Evolutionary conservation across 176 grass and related monocot species (phyloP), one percentile per base, ranked within the genome.

Genomic region (Eleusine indica): DNA sequence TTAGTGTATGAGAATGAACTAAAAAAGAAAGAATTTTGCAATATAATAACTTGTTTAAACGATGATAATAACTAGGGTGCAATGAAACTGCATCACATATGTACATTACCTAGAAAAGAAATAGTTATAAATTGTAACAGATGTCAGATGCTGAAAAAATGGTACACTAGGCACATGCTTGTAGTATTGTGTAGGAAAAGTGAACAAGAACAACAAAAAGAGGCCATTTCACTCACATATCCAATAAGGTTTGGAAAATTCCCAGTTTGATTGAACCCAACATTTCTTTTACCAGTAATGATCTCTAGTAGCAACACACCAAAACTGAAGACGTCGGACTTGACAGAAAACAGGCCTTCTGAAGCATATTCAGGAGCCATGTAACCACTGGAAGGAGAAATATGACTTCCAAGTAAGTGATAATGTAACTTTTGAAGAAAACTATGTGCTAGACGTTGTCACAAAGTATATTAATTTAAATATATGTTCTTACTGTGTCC

Each of bases 251-350:
- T 79, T 6, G 60, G 1, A 2, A 61, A 48, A 8, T 78, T 56
- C 14, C 81, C 89, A 15, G 48, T 83, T 51, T 79, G 52, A 12
- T 90, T 32, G 40, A 78, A 83, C 2, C 74, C 84, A 18, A 32
- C 64, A n/a, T 87, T 90, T 47, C 63, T 79, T 74, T 78, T 78
- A 4, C 84, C 88, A 4, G 29, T 84, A 44, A 90, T 77, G 21
- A 90, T 90, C 58, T 90, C 88, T 1, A 90, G 40, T 2, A 87
- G 61, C 44, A 83, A 51, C 41, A 90, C 80, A 6, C 80, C 88
- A 41, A 79, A 87, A 57, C 84, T 86, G 51, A 90, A 90, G 2
- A 86, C 88, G 7, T 90, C 84, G 1, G 84, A 90, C 16, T 63
- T 90, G 9, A 61, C 42, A 0, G 88, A 90, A 29, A 90, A 90